phyloP scores from a whole-genome alignment of 768 basidiomycete species.

The Strobilomyces confusus region DNA sequence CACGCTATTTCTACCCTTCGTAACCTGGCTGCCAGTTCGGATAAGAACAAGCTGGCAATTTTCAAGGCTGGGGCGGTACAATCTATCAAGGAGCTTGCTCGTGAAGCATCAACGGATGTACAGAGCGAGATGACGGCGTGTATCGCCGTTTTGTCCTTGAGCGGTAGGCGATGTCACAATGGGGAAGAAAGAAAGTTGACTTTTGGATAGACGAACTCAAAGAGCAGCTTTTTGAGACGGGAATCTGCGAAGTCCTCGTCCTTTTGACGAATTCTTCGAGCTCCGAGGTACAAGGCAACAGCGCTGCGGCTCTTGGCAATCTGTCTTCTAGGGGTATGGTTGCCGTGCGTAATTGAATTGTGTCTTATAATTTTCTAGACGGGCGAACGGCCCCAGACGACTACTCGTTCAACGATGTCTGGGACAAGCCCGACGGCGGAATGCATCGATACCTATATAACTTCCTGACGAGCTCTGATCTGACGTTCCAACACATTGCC shows the following conservation, averaged over 20 bases:
- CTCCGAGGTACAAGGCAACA: slow-evolving; percentile 98
- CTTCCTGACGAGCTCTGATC: slow-evolving; percentile 89
- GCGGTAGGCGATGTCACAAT: slow-evolving; percentile 56
- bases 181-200: slow-evolving; percentile 1
- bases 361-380: slow-evolving; percentile 42
- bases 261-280: slow-evolving; percentile 96
- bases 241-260: slow-evolving; percentile 95
- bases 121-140: slow-evolving; percentile 99
- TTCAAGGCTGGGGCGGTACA: slow-evolving; percentile 97
- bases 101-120: slow-evolving; percentile 92
- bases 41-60: slow-evolving; percentile 98
- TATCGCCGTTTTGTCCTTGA: slow-evolving; percentile 91
- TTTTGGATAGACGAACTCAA: slow-evolving; percentile 83
- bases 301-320: slow-evolving; percentile 96
- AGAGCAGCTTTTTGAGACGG: slow-evolving; percentile 95
- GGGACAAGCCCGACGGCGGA: slow-evolving; percentile 97
- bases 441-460: slow-evolving; percentile 93
- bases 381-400: slow-evolving; percentile 76
- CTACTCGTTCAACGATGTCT: slow-evolving; percentile 96
- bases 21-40: slow-evolving; percentile 93
- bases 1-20: slow-evolving; percentile 97
- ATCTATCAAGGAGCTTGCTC: slow-evolving; percentile 92
- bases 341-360: not conserved
- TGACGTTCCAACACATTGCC: slow-evolving; percentile 99
- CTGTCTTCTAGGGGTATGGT: slow-evolving; percentile 87